Evolutionary conservation across 75 land plant species (phyloP).

Genomic region (Sequoiadendron giganteum): DNA sequence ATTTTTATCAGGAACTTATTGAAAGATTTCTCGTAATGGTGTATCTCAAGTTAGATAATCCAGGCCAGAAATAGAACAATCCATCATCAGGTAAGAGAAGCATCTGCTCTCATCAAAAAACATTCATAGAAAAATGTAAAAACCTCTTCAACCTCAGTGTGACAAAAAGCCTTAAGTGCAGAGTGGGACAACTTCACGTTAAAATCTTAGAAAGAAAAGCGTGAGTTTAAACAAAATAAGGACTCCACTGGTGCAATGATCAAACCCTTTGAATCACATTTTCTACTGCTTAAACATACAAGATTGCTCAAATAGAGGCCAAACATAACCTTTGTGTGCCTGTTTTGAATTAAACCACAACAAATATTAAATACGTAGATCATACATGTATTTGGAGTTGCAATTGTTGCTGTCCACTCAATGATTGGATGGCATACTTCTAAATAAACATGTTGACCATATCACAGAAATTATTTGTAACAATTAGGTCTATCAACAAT

Average conservation of each 20-base stretch:
- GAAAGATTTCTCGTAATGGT: background rate
- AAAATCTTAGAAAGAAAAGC: background rate
- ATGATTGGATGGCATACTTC: background rate
- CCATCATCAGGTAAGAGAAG: background rate
- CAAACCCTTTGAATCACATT: background rate
- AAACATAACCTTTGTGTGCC: background rate
- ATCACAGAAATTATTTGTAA: background rate
- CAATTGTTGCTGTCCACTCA: background rate
- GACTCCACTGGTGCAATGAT: background rate
- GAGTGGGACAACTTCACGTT: background rate
- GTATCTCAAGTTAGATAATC: background rate
- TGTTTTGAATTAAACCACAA: background rate
- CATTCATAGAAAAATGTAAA: background rate
- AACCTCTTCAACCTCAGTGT: background rate
- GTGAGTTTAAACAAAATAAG: background rate
- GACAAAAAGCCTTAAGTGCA: background rate
- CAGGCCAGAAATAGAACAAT: background rate
- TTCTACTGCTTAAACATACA: background rate
- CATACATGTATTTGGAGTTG: background rate
- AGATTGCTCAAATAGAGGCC: background rate
- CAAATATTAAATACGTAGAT: background rate
- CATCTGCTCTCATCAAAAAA: background rate
- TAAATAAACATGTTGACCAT: background rate
- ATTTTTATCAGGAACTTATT: background rate
- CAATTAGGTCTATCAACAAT: background rate